Evolutionary conservation across 1,284 basidiomycete genomes (phyloP).

Genomic region (Marasmius tenuissimus): DNA sequence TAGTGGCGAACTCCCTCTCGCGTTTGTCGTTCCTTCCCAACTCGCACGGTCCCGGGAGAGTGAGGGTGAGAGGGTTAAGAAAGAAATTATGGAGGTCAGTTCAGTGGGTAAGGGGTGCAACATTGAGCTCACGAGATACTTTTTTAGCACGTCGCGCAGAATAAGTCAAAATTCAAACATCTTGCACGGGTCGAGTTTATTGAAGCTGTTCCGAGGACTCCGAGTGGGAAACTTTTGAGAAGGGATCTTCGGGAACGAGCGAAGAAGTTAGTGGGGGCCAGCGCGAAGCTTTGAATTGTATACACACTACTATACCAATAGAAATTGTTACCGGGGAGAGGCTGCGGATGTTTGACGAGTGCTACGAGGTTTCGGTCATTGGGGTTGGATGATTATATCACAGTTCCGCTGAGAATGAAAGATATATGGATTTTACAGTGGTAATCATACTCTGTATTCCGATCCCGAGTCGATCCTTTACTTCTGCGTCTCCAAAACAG

Average conservation of each 20-base stretch:
- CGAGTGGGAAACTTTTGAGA: conserved; percentile 49
- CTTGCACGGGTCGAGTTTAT: conserved; percentile 53
- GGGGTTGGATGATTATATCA: too few species aligned
- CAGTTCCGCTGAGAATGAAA: too few species aligned
- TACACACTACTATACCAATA: too few species aligned
- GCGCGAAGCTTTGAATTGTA: neutral
- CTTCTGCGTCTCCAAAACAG: too few species aligned
- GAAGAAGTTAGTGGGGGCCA: neutral
- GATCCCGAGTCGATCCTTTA: too few species aligned
- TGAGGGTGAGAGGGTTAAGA: neutral
- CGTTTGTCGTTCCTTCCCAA: conserved; percentile 48
- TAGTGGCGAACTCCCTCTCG: conserved; percentile 62
- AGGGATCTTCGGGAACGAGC: conserved; percentile 24
- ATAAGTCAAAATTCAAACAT: conserved; percentile 57
- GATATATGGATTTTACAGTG: too few species aligned
- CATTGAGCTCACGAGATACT: neutral
- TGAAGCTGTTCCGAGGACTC: conserved; percentile 53
- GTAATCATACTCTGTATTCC: too few species aligned
- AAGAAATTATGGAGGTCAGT: neutral
- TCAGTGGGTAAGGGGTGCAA: neutral
- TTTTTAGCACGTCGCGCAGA: conserved; percentile 49
- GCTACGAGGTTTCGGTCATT: too few species aligned
- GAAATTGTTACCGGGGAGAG: too few species aligned
- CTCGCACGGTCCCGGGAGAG: conserved; percentile 6
- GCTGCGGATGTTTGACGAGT: too few species aligned